Conservation (phyloP, 1,139 yeast species). For the Zygosaccharomyces sapae region DNA sequence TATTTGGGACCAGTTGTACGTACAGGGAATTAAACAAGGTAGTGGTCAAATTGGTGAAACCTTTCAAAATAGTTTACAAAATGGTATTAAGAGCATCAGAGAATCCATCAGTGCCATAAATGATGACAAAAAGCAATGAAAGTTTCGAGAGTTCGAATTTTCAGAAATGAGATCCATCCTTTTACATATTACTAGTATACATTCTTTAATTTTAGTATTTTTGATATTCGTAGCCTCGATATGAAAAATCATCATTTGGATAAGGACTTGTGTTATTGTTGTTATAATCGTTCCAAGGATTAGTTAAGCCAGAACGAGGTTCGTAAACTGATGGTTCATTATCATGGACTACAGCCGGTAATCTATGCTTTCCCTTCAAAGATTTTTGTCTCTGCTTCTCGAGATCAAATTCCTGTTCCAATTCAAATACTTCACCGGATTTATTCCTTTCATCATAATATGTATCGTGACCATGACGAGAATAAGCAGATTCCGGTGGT, state of each 20-base stretch:
- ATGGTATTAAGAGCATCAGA: constrained; percentile 13
- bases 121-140: not conserved
- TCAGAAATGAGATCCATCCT: not conserved
- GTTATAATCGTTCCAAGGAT: constrained; percentile 12
- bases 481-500: constrained; percentile 29
- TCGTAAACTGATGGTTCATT: constrained; percentile 10
- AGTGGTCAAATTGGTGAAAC: constrained; percentile 7
- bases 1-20: constrained; percentile 16
- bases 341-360: constrained; percentile 10
- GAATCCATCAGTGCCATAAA: constrained; percentile 11
- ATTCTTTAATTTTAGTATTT: not conserved
- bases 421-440: constrained; percentile 26
- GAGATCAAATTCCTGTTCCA: constrained; percentile 34
- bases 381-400: constrained; percentile 28
- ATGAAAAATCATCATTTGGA: constrained; percentile 12
- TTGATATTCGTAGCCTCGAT: constrained; percentile 12
- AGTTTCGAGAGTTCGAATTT: not conserved
- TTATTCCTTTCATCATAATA: constrained; percentile 24
- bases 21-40: constrained; percentile 16
- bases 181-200: constrained; percentile 1
- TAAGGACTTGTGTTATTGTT: constrained; percentile 12
- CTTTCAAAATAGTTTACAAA: constrained; percentile 15
- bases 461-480: constrained; percentile 17
- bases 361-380: constrained; percentile 9
- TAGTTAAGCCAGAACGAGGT: constrained; percentile 7